A percentile compares a stretch with the other conserved stretches of the same genome.
Conservation (phyloP, 495 filamentous ascomycete species). For the Astrothelium subdiscretum region DNA sequence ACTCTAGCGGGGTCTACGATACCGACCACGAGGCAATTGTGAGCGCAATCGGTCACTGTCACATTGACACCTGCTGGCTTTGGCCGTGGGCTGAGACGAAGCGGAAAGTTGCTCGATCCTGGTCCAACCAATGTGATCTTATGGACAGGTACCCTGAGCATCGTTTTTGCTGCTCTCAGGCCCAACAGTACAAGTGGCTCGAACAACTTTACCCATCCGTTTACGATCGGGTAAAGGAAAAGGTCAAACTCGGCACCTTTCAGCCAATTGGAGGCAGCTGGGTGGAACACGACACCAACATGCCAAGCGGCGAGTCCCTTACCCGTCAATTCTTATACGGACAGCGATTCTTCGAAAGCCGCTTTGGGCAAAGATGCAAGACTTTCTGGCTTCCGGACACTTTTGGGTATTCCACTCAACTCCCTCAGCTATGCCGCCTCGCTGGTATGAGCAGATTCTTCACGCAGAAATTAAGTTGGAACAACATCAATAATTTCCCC, state of each 20-base stretch:
- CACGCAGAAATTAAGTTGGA: slow-evolving; percentile 92
- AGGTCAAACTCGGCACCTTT: slow-evolving; percentile 82
- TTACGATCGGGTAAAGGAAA: slow-evolving; percentile 79
- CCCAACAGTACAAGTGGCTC: slow-evolving; percentile 97
- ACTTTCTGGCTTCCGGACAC: slow-evolving; percentile 99
- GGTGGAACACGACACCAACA: slow-evolving; percentile 97
- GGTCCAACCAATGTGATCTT: slow-evolving; percentile 89
- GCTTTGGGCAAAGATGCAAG: slow-evolving; percentile 75
- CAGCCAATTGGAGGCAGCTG: slow-evolving; percentile 94
- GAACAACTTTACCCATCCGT: slow-evolving; percentile 76
- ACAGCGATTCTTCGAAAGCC: slow-evolving; percentile 86
- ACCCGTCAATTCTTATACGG: slow-evolving; percentile 92
- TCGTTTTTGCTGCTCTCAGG: slow-evolving; percentile 81
- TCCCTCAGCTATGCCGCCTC: slow-evolving; percentile 83
- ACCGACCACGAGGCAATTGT: slow-evolving; percentile 61
- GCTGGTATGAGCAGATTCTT: slow-evolving; percentile 94
- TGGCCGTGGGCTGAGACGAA: slow-evolving; percentile 99
- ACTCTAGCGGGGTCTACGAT: slow-evolving; percentile 76
- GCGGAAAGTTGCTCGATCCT: slow-evolving; percentile 89
- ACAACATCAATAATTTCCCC: slow-evolving; percentile 98
- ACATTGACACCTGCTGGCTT: slow-evolving; percentile 96
- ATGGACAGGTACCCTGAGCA: slow-evolving; percentile 93
- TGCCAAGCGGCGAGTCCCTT: slow-evolving; percentile 90
- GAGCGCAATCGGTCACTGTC: slow-evolving; percentile 85
- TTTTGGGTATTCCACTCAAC: slow-evolving; percentile 89